phyloP scores from a whole-genome alignment of 805 yeast genomes.

The Candida ponderosae region DNA sequence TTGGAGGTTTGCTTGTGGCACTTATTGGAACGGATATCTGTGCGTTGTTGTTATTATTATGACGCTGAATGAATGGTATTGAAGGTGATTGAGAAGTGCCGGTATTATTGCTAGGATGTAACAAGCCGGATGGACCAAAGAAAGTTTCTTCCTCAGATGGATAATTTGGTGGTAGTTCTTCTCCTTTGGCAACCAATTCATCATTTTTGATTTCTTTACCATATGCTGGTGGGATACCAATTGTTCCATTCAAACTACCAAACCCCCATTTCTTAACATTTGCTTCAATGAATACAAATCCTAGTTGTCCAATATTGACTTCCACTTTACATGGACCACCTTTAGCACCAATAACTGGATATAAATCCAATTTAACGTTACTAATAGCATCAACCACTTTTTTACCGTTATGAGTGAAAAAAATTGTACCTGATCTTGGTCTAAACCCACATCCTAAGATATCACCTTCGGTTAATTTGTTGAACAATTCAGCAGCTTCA shows the following conservation, averaged over 20 bases:
- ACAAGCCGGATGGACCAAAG: constrained; percentile 37
- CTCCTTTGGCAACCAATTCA: constrained; percentile 61
- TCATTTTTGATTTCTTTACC: constrained; percentile 36
- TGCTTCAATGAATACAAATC: constrained; percentile 75
- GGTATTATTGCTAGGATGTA: constrained; percentile 1
- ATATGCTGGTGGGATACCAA: constrained; percentile 38
- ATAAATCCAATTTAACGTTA: constrained; percentile 42
- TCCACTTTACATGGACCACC: constrained; percentile 30
- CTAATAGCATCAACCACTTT: constrained; percentile 77
- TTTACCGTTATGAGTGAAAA: constrained; percentile 92
- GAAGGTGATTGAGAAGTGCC: background rate
- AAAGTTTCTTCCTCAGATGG: constrained; percentile 57
- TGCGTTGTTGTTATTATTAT: too few species aligned
- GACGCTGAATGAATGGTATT: too few species aligned
- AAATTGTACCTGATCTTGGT: constrained; percentile 72
- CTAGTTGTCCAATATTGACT: constrained; percentile 69
- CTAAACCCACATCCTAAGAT: constrained; percentile 90
- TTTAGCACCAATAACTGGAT: constrained; percentile 30
- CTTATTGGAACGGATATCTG: constrained; percentile 1
- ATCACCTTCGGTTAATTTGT: constrained; percentile 66
- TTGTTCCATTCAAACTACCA: constrained; percentile 34
- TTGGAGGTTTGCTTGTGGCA: constrained; percentile 15
- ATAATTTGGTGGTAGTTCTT: constrained; percentile 63
- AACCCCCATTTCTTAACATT: constrained; percentile 83
- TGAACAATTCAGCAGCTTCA: constrained; percentile 29